Evolutionary conservation across 768 basidiomycete genomes (phyloP), one percentile per base, ranked within the genome.

Genomic region (Aureoboletus auriporus): DNA sequence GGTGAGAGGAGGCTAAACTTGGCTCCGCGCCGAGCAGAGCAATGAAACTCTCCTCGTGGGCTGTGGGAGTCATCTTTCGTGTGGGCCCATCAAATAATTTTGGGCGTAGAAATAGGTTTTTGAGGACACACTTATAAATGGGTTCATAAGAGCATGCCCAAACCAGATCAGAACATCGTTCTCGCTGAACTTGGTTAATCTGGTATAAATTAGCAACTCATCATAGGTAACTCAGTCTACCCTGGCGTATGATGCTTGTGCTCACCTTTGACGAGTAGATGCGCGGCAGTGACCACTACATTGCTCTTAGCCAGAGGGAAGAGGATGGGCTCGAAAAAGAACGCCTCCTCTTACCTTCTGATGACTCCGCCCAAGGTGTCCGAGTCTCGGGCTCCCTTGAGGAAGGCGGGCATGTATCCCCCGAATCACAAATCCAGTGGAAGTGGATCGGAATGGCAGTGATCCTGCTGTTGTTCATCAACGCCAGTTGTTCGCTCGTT

Each of bases 391-490:
- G 20, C 20, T 23, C 20, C 20, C 20, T 23, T 23, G 20, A 23
- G 4, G 20, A 23, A 23, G 20, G 20, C 20, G 20, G 20, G 20
- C 20, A 23, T 23, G 20, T 23, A 23, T 23, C 20, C 20, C 20
- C 20, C 20, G 20, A 23, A 23, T 23, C 20, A 23, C 20, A 23
- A 23, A 23, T 23, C 20, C 20, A 23, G 20, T 23, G 44, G 31
- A 47, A 16, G n/a, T 56, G 39, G 51, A 46, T 61, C 28, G 49
- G 39, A 16, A 35, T 53, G 40, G 61, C 52, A 42, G 47, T 59
- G 42, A 44, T 65, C 35, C 23, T 51, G 31, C 47, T 65, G 41
- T 45, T 63, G 8, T 27, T 54, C 28, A 50, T 65, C 45, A 65
- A 65, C 33, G 56, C 35, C 26, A n/a, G 53, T 33, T 65, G 64